These are phyloP conservation scores for Aspergillus neotritici DNA, from an alignment of 2,329 filamentous ascomycete genomes.

Conservation along the genomic window DNA sequence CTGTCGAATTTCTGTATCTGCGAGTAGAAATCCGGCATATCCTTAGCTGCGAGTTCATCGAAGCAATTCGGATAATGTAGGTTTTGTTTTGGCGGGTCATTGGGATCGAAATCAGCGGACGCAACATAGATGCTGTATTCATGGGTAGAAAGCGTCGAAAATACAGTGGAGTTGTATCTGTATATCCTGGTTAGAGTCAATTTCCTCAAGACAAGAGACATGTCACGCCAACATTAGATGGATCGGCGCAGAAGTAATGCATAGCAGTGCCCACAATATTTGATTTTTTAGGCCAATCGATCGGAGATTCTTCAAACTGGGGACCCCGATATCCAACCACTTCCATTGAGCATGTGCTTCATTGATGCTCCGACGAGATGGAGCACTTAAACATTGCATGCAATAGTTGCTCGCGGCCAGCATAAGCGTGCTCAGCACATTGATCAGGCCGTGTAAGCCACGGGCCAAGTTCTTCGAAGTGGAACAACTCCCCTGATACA, in stretches of 20 bases:
- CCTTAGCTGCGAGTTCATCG: too few relatives aligned
- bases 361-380: slow-evolving; percentile 4
- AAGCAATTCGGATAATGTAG: too few relatives aligned
- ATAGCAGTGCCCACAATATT: neutral
- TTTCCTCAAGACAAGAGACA: neutral
- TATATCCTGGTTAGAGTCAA: too few relatives aligned
- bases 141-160: neutral
- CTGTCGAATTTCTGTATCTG: too few relatives aligned
- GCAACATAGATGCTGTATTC: neutral
- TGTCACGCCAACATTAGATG: slow-evolving; percentile 3
- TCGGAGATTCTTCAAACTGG: neutral
- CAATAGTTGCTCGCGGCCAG: slow-evolving; percentile 5
- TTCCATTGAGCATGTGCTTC: neutral
- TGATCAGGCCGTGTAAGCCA: slow-evolving; percentile 6
- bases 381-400: slow-evolving; percentile 9
- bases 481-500: slow-evolving; percentile 4
- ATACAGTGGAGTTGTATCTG: slow-evolving; percentile 6
- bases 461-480: neutral
- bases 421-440: slow-evolving; percentile 5
- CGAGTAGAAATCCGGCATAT: too few relatives aligned
- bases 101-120: neutral
- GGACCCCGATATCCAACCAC: slow-evolving; percentile 8
- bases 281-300: neutral
- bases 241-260: slow-evolving; percentile 1
- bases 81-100: too few relatives aligned